Evolutionary conservation across 2,329 filamentous ascomycete genomes (phyloP), one percentile per base, ranked within the genome.

Genomic region (Chaetomiaceae sp.): DNA sequence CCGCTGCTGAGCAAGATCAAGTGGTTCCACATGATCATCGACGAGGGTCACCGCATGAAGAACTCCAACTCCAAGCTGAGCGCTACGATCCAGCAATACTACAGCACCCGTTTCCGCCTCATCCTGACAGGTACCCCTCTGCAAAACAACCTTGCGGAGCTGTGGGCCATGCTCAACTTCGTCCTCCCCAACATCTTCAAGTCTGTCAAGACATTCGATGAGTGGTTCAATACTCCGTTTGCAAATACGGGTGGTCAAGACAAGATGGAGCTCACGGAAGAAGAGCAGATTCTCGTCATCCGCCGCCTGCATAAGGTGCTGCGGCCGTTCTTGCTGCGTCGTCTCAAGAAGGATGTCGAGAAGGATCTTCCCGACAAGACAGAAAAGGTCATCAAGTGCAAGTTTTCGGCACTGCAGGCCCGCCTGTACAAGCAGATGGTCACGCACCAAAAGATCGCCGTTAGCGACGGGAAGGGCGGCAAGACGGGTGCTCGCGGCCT

Each of bases 171-270:
- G 76, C 86, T 99, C 64, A 99, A 99, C 73, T 99, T 99, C 68
- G 93, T 96, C 35, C 76, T 99, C 43, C 93, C 93, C 3, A 97
- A 89, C 61, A 99, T 99, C 60, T 99, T 99, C 84, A 99, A 99
- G 69, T 97, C 93, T 2, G 90, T 92, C 56, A 96, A 93, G 67
- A 97, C 92, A 2, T 99, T 99, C 65, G 93, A 99, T 68, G 93
- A 99, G 69, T 99, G 93, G 93, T 99, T 99, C 82, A 99, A 97
- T 67, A 99, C 93, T 21, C 93, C 93, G 0, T 99, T 99, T 68
- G 93, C 93, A 60, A 99, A 99, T 67, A 99, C 93, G 5, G 93
- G 93, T 70, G 85, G 89, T 35, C 92, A 97, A 71, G 93, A 99
- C 70, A 96, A 93, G 76, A 99, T 99, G 88, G 92, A 97, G 66